A percentile compares a stretch with the other conserved stretches of the same genome.
phyloP scores from a whole-genome alignment of 768 basidiomycete species.

The Boletales sp. region DNA sequence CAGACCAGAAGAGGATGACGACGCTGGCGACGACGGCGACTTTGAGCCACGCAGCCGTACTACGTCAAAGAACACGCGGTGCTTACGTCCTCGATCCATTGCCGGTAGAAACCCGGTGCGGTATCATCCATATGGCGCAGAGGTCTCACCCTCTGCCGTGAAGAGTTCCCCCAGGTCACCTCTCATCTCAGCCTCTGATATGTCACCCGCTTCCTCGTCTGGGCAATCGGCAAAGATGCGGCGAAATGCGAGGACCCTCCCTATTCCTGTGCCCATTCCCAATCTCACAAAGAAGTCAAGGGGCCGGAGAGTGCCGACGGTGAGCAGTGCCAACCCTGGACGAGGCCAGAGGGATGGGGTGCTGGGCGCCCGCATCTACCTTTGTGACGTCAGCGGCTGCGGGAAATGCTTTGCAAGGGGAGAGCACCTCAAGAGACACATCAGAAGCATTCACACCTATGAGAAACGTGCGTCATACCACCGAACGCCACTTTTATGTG shows the following conservation, averaged over 20 bases:
- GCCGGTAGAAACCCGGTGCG: constrained; percentile 31
- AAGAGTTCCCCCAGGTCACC: constrained; percentile 32
- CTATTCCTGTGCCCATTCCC: constrained; percentile 60
- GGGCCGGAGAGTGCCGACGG: constrained; percentile 62
- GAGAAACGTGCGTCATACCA: constrained; percentile 71
- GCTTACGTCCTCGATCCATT: constrained; percentile 35
- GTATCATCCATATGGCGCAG: constrained; percentile 31
- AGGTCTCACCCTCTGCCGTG: constrained; percentile 27
- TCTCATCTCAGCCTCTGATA: constrained; percentile 24
- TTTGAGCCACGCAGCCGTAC: constrained; percentile 28
- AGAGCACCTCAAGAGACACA: constrained; percentile 88
- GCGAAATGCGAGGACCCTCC: constrained; percentile 40
- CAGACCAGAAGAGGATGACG: constrained; percentile 27
- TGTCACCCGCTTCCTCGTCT: constrained; percentile 26
- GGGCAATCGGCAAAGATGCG: constrained; percentile 26
- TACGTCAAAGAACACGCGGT: constrained; percentile 37
- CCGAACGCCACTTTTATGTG: constrained; percentile 1
- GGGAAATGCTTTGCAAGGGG: constrained; percentile 85
- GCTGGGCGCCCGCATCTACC: constrained; percentile 52
- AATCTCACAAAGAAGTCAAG: constrained; percentile 69
- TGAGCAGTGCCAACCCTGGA: constrained; percentile 29
- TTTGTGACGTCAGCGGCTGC: constrained; percentile 78
- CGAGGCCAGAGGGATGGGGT: constrained; percentile 34
- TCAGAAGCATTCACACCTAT: constrained; percentile 85
- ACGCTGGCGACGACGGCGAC: constrained; percentile 35